Percentiles rank a stretch among this genome's conserved stretches.
Evolutionary conservation across 1,284 basidiomycete genomes (phyloP).

Genomic region (Rhodotorula sp.): DNA sequence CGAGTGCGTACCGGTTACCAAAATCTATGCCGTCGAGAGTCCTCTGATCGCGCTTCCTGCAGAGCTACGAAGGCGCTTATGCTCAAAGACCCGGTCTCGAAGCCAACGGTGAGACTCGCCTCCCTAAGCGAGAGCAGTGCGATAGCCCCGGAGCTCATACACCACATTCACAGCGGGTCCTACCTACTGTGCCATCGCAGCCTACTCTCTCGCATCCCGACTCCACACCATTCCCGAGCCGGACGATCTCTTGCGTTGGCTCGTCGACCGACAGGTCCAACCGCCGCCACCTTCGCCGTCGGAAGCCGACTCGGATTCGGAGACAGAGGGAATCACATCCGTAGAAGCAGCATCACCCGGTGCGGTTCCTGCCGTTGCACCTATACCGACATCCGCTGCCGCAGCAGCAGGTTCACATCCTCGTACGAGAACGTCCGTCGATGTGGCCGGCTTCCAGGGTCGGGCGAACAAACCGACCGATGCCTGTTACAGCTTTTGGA

Average conservation of each 20-base stretch:
- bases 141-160: neutral
- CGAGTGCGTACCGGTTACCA: conserved; percentile 56
- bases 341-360: too few species aligned
- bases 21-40: neutral
- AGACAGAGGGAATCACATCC: neutral
- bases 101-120: conserved; percentile 65
- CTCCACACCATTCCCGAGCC: conserved; percentile 54
- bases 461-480: conserved; percentile 81
- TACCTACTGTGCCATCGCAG: conserved; percentile 85
- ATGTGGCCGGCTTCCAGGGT: conserved; percentile 67
- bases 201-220: conserved; percentile 60
- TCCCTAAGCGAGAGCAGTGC: neutral
- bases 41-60: neutral
- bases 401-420: too few species aligned
- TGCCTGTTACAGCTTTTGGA: conserved; percentile 95
- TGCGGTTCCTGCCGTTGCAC: too few species aligned
- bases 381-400: neutral
- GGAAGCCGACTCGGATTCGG: neutral
- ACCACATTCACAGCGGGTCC: conserved; percentile 67
- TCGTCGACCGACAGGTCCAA: conserved; percentile 65
- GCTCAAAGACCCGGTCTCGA: conserved; percentile 78
- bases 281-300: conserved; percentile 8
- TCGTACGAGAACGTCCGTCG: neutral
- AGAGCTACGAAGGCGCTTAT: conserved; percentile 93
- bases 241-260: conserved; percentile 69